Percentiles rank a stretch among this genome's conserved stretches.
These are phyloP conservation scores for Wallacemonas sp. DNA, from an alignment of 208 protist species.

Conservation along the genomic window DNA sequence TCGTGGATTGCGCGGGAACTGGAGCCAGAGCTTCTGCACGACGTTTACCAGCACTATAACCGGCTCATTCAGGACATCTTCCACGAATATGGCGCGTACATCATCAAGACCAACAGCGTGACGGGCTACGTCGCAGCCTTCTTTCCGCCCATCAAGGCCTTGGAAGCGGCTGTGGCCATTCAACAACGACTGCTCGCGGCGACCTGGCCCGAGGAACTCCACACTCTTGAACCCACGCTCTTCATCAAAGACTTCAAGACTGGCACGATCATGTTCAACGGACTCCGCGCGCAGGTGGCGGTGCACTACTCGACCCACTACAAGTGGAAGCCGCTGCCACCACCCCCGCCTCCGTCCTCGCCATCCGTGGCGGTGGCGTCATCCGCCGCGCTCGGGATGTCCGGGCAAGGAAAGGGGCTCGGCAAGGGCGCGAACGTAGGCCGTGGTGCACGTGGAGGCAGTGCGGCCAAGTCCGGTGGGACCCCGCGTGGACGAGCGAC, in stretches of 20 bases:
- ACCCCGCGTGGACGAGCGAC: no score
- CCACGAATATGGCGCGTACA: slow-evolving; percentile 41
- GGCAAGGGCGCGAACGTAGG: no score
- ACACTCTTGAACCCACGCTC: slow-evolving; percentile 57
- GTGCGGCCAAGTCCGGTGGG: no score
- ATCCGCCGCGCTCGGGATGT: no score
- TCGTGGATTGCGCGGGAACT: slow-evolving; percentile 27
- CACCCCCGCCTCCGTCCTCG: slow-evolving; percentile 6
- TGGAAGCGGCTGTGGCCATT: slow-evolving; percentile 68
- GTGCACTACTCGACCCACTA: slow-evolving; percentile 53
- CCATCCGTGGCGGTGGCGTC: not conserved
- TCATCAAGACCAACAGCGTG: slow-evolving; percentile 60
- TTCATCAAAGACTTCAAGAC: slow-evolving; percentile 51
- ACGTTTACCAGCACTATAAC: slow-evolving; percentile 71
- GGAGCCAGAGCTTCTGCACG: slow-evolving; percentile 23
- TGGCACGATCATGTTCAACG: slow-evolving; percentile 66
- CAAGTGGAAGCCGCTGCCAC: slow-evolving; percentile 18
- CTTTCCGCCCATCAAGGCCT: slow-evolving; percentile 26
- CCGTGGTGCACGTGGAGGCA: no score
- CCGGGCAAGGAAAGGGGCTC: no score
- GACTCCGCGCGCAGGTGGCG: slow-evolving; percentile 59
- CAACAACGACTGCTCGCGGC: slow-evolving; percentile 49
- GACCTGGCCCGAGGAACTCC: slow-evolving; percentile 58
- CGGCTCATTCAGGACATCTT: slow-evolving; percentile 57
- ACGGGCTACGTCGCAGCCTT: slow-evolving; percentile 74